Conservation (phyloP, 805 yeast genomes). For the Metschnikowia anglica region DNA sequence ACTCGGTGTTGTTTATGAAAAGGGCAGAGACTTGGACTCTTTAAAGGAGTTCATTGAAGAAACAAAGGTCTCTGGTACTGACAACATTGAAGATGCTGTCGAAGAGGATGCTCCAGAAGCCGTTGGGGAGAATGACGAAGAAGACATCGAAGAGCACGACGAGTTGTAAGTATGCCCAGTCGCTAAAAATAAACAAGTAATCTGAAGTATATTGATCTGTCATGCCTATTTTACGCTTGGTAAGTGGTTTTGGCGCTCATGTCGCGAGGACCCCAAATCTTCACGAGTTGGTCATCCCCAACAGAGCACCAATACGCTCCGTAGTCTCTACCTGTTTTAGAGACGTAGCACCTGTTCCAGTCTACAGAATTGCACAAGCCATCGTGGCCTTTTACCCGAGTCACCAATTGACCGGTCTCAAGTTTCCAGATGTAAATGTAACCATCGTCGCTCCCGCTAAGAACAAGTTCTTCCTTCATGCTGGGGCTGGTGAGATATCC, state of each 20-base stretch:
- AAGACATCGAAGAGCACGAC: constrained; percentile 30
- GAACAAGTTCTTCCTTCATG: constrained; percentile 58
- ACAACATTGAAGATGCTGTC: constrained; percentile 48
- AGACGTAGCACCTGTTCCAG: constrained; percentile 50
- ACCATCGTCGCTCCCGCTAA: constrained; percentile 86
- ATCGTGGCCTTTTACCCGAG: constrained; percentile 59
- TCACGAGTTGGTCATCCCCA: constrained; percentile 75
- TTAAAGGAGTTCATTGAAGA: constrained; percentile 70
- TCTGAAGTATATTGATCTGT: neutral
- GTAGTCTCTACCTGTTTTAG: constrained; percentile 29
- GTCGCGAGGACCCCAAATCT: constrained; percentile 55
- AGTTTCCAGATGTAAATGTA: constrained; percentile 76
- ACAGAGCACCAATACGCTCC: constrained; percentile 72
- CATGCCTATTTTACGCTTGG: neutral
- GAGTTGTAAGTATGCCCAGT: constrained; percentile 31
- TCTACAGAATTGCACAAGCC: constrained; percentile 75
- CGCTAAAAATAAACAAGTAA: neutral
- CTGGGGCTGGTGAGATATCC: constrained; percentile 50
- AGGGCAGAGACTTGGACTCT: constrained; percentile 71
- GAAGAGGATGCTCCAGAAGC: constrained; percentile 15
- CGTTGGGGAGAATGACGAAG: constrained; percentile 22
- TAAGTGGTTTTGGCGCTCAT: constrained; percentile 1
- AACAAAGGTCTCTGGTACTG: constrained; percentile 54
- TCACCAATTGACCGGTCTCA: constrained; percentile 63
- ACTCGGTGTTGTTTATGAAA: constrained; percentile 59